These are phyloP conservation scores for Raddia guianensis DNA, from an alignment of 176 grass and related monocot species.

Conservation along the genomic window DNA sequence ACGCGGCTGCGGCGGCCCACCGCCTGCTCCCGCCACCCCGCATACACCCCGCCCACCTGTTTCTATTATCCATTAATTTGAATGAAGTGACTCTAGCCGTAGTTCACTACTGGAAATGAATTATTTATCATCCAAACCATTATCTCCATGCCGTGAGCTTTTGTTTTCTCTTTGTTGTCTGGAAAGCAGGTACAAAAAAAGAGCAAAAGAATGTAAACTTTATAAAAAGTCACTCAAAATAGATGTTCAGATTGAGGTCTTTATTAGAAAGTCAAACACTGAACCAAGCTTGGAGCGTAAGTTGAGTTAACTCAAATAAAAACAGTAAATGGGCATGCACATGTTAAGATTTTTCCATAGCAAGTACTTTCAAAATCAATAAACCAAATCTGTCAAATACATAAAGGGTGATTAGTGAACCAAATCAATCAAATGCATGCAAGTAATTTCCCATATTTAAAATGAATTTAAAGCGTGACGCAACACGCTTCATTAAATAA, in stretches of 20 bases:
- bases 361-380: conserved; percentile 17
- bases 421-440: too few relatives aligned
- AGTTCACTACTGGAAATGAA: conserved; percentile 38
- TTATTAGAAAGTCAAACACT: background rate
- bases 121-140: conserved; percentile 41
- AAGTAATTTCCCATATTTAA: background rate
- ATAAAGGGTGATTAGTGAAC: background rate
- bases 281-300: background rate
- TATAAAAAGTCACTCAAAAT: conserved; percentile 24
- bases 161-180: conserved; percentile 58
- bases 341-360: background rate
- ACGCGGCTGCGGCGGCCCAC: too few relatives aligned
- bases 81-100: too few relatives aligned
- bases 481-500: background rate
- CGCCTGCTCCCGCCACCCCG: too few relatives aligned
- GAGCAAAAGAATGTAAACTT: conserved; percentile 16
- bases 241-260: background rate
- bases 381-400: background rate
- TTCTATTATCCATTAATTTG: too few relatives aligned
- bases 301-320: background rate
- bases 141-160: conserved; percentile 39
- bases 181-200: conserved; percentile 23
- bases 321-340: background rate
- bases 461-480: background rate
- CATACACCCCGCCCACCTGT: too few relatives aligned